A percentile compares a stretch with the other conserved stretches of the same genome.
Evolutionary conservation across 2,329 filamentous ascomycete genomes (phyloP).

Genomic region (Fusarium humuli): DNA sequence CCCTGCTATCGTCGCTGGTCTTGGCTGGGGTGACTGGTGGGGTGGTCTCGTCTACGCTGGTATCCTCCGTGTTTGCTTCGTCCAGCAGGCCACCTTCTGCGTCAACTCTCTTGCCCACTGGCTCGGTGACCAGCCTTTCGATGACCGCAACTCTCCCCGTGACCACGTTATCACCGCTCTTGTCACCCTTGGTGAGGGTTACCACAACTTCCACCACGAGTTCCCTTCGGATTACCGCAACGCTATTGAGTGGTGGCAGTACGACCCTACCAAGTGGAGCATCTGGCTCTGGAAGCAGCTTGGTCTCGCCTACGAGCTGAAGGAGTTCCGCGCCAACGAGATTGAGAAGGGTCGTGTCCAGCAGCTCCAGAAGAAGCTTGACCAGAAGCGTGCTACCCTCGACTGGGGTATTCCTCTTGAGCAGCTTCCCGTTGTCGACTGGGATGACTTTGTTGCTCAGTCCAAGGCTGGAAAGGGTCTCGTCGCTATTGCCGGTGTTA

Average conservation of each 20-base stretch:
- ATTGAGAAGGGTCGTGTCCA: conserved; percentile 92
- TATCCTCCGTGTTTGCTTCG: conserved; percentile 88
- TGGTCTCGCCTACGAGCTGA: conserved; percentile 86
- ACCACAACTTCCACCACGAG: conserved; percentile 97
- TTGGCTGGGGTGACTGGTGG: conserved; percentile 83
- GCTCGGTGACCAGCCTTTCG: conserved; percentile 92
- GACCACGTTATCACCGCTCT: conserved; percentile 89
- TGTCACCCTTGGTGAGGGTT: conserved; percentile 87
- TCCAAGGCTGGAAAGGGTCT: conserved; percentile 81
- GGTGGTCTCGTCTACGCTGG: conserved; percentile 88
- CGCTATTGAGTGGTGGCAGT: conserved; percentile 90
- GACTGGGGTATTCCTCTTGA: conserved; percentile 90
- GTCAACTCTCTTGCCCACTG: conserved; percentile 92
- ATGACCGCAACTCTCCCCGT: conserved; percentile 90
- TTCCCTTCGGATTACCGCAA: conserved; percentile 95
- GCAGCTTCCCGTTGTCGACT: conserved; percentile 85
- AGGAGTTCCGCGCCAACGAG: conserved; percentile 91
- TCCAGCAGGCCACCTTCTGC: conserved; percentile 93
- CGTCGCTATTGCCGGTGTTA: conserved; percentile 82
- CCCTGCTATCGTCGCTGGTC: conserved; percentile 79
- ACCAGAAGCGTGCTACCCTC: conserved; percentile 83
- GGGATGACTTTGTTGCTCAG: conserved; percentile 86
- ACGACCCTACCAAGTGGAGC: conserved; percentile 91
- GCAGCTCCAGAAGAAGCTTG: conserved; percentile 92
- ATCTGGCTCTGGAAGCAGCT: conserved; percentile 88